Conservation (phyloP, 2,329 filamentous ascomycete species). For the Didymella exigua region DNA sequence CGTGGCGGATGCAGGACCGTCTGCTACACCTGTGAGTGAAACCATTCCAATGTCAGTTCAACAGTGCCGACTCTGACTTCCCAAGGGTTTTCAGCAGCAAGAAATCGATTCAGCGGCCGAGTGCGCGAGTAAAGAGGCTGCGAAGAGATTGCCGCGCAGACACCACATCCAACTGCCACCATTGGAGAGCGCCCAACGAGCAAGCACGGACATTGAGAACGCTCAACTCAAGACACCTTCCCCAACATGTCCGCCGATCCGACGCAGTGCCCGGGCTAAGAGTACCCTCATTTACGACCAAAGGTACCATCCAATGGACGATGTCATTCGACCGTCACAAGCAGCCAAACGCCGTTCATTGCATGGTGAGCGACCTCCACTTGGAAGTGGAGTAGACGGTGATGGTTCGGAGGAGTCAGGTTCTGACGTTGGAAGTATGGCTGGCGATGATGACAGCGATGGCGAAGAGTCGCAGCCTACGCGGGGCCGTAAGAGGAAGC, state of each 20-base stretch:
- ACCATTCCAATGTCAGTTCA: neutral
- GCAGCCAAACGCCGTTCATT: constrained; percentile 35
- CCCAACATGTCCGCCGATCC: neutral
- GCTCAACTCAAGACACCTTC: neutral
- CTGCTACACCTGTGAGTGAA: neutral
- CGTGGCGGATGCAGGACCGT: neutral
- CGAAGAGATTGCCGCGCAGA: neutral
- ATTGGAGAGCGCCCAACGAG: neutral
- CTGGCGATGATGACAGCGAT: constrained; percentile 15
- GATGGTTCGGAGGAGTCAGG: constrained; percentile 2
- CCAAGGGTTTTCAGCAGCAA: neutral
- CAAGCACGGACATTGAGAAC: neutral
- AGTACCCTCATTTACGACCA: constrained; percentile 37
- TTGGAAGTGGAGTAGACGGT: constrained; percentile 4
- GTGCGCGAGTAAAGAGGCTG: neutral
- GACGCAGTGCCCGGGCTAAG: constrained; percentile 9
- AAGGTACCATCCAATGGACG: constrained; percentile 45
- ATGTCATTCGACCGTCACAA: constrained; percentile 32
- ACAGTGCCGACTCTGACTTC: neutral
- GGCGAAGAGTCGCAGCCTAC: neutral
- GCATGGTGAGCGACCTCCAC: constrained; percentile 23
- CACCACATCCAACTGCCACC: neutral
- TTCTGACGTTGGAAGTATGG: constrained; percentile 1
- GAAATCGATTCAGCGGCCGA: neutral
- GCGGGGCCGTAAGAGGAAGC: constrained; percentile 20